Evolutionary conservation across 331 rosid genomes (phyloP).

Genomic region (Spiraea crenata): DNA sequence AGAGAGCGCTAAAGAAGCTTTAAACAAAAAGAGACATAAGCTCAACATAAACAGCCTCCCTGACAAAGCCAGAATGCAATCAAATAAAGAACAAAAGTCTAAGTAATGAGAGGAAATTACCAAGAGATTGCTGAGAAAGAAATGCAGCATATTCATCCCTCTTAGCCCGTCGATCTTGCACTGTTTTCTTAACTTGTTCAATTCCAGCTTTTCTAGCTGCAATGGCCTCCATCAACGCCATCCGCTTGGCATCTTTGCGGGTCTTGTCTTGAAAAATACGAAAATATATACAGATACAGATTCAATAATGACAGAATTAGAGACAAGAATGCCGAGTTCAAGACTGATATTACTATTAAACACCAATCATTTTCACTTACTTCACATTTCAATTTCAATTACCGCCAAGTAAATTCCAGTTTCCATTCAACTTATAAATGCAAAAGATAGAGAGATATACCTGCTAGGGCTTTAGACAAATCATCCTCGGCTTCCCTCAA

Average conservation of each 20-base stretch:
- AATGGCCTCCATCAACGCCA: conserved; percentile 63
- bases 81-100: conserved; percentile 1
- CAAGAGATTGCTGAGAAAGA: conserved; percentile 47
- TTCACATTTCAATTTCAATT: not conserved
- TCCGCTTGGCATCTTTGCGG: conserved; percentile 75
- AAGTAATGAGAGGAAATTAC: conserved; percentile 30
- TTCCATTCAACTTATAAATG: not conserved
- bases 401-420: not conserved
- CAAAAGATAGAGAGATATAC: conserved; percentile 26
- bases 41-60: not conserved
- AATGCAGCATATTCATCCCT: conserved; percentile 47
- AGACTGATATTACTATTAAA: no score
- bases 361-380: no score
- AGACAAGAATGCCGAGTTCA: no score
- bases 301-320: not conserved
- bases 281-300: not conserved
- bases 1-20: not conserved
- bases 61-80: not conserved
- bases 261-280: conserved; percentile 50
- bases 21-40: not conserved
- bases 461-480: conserved; percentile 74
- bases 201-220: conserved; percentile 52
- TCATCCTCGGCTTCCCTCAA: conserved; percentile 79
- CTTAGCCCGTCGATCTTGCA: conserved; percentile 46
- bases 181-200: conserved; percentile 41